Evolutionary conservation across 306 rosid genomes (phyloP).

Genomic region (Trichosanthes cucumerina): DNA sequence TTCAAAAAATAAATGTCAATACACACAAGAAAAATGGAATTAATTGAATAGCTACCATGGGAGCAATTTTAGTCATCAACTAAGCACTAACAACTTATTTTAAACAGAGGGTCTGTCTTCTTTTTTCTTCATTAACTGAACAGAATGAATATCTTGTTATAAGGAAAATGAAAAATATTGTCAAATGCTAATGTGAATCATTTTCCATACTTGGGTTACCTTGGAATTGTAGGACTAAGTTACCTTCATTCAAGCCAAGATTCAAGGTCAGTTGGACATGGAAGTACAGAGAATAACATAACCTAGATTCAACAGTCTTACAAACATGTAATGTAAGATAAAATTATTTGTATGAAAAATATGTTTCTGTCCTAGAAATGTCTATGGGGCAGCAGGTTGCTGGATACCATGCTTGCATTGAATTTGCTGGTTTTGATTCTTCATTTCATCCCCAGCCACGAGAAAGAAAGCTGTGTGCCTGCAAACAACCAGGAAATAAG

Average conservation of each 20-base stretch:
- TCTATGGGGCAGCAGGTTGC: slow-evolving; percentile 3
- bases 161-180: neutral
- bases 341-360: neutral
- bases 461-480: slow-evolving; percentile 88
- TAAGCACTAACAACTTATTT: neutral
- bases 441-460: slow-evolving; percentile 66
- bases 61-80: neutral
- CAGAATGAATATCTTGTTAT: neutral
- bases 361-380: neutral
- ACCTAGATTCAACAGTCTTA: neutral
- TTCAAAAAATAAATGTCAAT: too few species aligned
- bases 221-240: neutral
- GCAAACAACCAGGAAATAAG: slow-evolving; percentile 11
- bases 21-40: neutral
- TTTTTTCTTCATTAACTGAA: neutral
- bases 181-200: neutral
- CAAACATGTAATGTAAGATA: neutral
- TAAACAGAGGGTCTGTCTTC: neutral
- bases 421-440: slow-evolving; percentile 36
- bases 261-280: neutral
- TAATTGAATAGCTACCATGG: neutral
- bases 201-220: neutral
- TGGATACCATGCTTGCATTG: slow-evolving; percentile 42
- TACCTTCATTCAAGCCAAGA: neutral
- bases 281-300: neutral